phyloP scores from a whole-genome alignment of 495 filamentous ascomycete species.

The Corynascus novoguineensis region DNA sequence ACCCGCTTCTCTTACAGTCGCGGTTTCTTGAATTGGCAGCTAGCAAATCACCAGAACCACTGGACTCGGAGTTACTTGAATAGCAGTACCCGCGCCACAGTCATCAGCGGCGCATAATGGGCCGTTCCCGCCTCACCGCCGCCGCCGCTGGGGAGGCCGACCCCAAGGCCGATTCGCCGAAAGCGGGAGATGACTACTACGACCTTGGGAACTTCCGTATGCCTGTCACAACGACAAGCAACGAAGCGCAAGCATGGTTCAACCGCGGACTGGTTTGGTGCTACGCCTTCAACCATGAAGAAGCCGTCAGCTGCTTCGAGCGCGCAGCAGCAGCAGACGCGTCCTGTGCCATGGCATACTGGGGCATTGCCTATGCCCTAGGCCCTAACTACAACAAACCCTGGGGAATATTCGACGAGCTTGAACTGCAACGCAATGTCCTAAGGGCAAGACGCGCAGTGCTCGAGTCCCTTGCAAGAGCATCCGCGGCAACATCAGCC shows the following conservation, averaged over 20 bases:
- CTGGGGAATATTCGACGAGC: conserved; percentile 58
- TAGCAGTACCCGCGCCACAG: background rate
- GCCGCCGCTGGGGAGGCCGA: background rate
- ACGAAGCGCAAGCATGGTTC: conserved; percentile 53
- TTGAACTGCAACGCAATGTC: conserved; percentile 47
- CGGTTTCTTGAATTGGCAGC: no score
- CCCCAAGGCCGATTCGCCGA: background rate
- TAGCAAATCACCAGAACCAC: background rate
- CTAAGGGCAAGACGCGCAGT: conserved; percentile 42
- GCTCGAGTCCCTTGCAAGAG: conserved; percentile 36
- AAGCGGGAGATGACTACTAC: conserved; percentile 39
- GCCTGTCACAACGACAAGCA: conserved; percentile 39
- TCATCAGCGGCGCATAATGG: background rate
- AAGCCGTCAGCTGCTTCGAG: conserved; percentile 55
- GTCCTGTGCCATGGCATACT: conserved; percentile 57
- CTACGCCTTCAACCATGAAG: conserved; percentile 63
- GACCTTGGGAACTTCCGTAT: conserved; percentile 52
- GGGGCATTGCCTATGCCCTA: conserved; percentile 60
- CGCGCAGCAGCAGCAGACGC: conserved; percentile 49
- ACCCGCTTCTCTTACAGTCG: background rate
- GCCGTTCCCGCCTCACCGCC: background rate
- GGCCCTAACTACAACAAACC: conserved; percentile 74
- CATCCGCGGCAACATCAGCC: conserved; percentile 28
- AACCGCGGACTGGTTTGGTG: conserved; percentile 58
- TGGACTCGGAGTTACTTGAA: background rate